phyloP scores from a whole-genome alignment of 2,329 filamentous ascomycete species.

The Gliomastix tumulicola region DNA sequence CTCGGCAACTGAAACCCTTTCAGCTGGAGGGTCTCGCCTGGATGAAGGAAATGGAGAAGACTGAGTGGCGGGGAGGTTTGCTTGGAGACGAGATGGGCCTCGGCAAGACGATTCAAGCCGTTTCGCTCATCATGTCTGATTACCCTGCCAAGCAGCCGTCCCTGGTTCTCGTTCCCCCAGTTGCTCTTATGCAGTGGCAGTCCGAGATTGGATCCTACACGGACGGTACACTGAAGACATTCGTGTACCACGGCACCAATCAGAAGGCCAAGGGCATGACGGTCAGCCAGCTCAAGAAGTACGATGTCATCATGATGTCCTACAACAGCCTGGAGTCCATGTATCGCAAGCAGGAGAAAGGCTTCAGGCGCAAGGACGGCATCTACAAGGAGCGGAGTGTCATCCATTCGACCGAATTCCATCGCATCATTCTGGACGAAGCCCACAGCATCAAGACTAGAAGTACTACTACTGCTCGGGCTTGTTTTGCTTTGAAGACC shows the following conservation, averaged over 20 bases:
- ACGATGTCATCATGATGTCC: conserved; percentile 94
- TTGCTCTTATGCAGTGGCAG: conserved; percentile 94
- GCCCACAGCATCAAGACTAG: conserved; percentile 91
- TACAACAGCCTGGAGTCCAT: conserved; percentile 90
- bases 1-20: conserved; percentile 80
- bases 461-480: conserved; percentile 85
- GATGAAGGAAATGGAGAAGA: conserved; percentile 88
- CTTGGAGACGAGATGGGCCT: conserved; percentile 98
- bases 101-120: conserved; percentile 96
- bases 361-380: conserved; percentile 74
- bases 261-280: conserved; percentile 72
- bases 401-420: conserved; percentile 81
- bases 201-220: conserved; percentile 76
- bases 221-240: conserved; percentile 79
- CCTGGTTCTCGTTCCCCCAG: conserved; percentile 83
- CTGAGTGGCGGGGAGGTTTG: conserved; percentile 78
- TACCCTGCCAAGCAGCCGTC: conserved; percentile 75
- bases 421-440: conserved; percentile 90
- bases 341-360: conserved; percentile 86
- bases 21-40: conserved; percentile 90
- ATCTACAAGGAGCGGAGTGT: conserved; percentile 72
- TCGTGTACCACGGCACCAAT: conserved; percentile 86
- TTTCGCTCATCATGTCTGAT: conserved; percentile 97
- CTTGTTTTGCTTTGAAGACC: conserved; percentile 85
- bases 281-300: conserved; percentile 68